Base-by-base conservation (phyloP, 208 protist species). In the Acanthamoeba royreba region DNA sequence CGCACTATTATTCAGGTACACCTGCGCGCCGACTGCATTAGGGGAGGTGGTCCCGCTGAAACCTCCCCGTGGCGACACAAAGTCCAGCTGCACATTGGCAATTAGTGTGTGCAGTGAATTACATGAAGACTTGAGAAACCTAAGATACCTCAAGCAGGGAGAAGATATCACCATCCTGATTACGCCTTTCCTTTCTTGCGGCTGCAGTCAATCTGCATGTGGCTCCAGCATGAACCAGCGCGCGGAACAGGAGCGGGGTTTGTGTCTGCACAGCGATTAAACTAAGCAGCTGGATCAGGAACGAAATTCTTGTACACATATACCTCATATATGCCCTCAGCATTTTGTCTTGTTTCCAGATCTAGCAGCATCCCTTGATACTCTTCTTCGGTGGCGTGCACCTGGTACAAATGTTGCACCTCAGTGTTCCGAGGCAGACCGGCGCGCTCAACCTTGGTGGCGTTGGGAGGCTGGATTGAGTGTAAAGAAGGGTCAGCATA, bases 351-450 rank as follows among this genome's bases (percentile, higher is more conserved):
- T 22, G 42, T 86, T 11, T 86, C 77, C 0, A 55, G 40, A 38
- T 86, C 77, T 1, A 86, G 77, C 5, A 86, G 77, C 77, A 86
- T 86, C 35, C 77, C 77, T 46, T 86, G 77, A 55, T 86, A 86
- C 77, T 86, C 77, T 5, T 28, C 43, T 31, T 86, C 77, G 13
- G 77, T 86, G 43, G 77, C 77, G 28, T 86, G 77, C 13, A 86
- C 77, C 42, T 55, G 77, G 45, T 86, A 86, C 43, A 86, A 46
- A 25, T 86, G 77, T 31, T 55, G 77, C n/a, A 86, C 45, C 38
- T 86, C 77, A 25, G 77, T 86, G n/a, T 86, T 86, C 77, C 77
- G 28, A 28, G 77, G 77, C 28, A 86, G 77, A 31, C 13, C n/a
- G 13, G 40, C 77, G 15, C 55, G 47, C 13, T 86, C 77, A 13